Percentiles rank a stretch among this genome's conserved stretches.
Conservation (phyloP, 306 rosid genomes). For the Quercus variabilis region DNA sequence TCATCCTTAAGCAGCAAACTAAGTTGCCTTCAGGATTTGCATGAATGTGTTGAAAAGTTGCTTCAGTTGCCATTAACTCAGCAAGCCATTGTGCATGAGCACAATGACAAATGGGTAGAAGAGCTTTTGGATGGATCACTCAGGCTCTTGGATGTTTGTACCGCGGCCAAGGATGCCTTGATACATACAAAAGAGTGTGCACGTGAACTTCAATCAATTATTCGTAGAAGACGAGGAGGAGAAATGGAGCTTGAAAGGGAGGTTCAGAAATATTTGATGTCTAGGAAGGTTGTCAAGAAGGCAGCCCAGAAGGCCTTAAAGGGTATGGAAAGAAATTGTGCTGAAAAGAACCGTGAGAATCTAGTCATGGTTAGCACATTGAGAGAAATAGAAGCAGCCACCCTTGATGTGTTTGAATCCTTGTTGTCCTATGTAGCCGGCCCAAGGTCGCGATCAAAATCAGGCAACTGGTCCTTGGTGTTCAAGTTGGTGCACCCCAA, state of each 20-base stretch:
- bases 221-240: conserved; percentile 38
- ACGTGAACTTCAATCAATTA: conserved; percentile 42
- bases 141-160: conserved; percentile 36
- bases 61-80: conserved; percentile 41
- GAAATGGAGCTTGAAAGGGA: conserved; percentile 26
- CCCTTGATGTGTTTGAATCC: conserved; percentile 38
- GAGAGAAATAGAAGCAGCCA: conserved; percentile 33
- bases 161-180: conserved; percentile 43
- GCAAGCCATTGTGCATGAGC: conserved; percentile 35
- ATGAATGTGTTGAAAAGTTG: conserved; percentile 39
- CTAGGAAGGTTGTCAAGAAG: conserved; percentile 46
- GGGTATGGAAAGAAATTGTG: conserved; percentile 13
- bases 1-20: conserved; percentile 32
- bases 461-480: conserved; percentile 38
- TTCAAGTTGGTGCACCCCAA: conserved; percentile 29
- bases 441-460: conserved; percentile 20
- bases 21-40: conserved; percentile 34
- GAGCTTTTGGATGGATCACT: conserved; percentile 49
- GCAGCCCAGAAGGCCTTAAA: conserved; percentile 39
- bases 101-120: conserved; percentile 45
- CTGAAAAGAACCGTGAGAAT: conserved; percentile 18
- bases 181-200: conserved; percentile 54
- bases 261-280: conserved; percentile 42
- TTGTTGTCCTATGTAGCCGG: conserved; percentile 37
- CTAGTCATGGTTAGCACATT: conserved; percentile 23